A percentile compares a stretch with the other conserved stretches of the same genome.
Evolutionary conservation across 768 basidiomycete genomes (phyloP).

Genomic region (Hericium alpestre): DNA sequence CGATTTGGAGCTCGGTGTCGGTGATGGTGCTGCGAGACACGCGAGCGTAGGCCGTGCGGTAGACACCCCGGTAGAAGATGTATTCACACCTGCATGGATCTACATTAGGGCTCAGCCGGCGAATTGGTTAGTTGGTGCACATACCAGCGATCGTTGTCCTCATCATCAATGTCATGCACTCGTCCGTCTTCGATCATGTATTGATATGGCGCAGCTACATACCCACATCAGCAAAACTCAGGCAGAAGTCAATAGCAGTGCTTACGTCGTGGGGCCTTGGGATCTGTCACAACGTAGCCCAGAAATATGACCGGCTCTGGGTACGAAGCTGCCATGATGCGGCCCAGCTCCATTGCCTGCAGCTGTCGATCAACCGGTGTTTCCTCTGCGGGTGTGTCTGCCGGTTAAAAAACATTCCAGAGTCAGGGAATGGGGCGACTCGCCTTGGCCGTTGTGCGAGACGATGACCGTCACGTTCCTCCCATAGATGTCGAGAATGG

Average conservation of each 20-base stretch:
- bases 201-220: slow-evolving; percentile 62
- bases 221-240: slow-evolving; percentile 1
- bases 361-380: slow-evolving; percentile 81
- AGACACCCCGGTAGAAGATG: slow-evolving; percentile 72
- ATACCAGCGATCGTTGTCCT: slow-evolving; percentile 64
- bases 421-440: not conserved
- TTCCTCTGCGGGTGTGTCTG: slow-evolving; percentile 46
- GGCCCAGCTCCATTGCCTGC: slow-evolving; percentile 70
- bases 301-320: slow-evolving; percentile 71
- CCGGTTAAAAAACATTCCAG: not conserved
- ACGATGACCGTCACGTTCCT: slow-evolving; percentile 75
- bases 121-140: slow-evolving; percentile 6
- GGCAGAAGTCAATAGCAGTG: slow-evolving; percentile 4
- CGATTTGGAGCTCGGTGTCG: slow-evolving; percentile 85
- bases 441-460: slow-evolving; percentile 86
- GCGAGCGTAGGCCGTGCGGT: slow-evolving; percentile 73
- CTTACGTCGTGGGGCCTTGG: slow-evolving; percentile 53
- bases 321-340: slow-evolving; percentile 62
- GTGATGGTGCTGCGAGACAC: slow-evolving; percentile 76
- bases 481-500: slow-evolving; percentile 70
- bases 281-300: slow-evolving; percentile 71
- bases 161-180: slow-evolving; percentile 69
- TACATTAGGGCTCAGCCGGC: not conserved
- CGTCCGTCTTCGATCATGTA: slow-evolving; percentile 67
- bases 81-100: slow-evolving; percentile 67